Evolutionary conservation across 2,329 filamentous ascomycete genomes (phyloP).

Genomic region (Phoma sp.): DNA sequence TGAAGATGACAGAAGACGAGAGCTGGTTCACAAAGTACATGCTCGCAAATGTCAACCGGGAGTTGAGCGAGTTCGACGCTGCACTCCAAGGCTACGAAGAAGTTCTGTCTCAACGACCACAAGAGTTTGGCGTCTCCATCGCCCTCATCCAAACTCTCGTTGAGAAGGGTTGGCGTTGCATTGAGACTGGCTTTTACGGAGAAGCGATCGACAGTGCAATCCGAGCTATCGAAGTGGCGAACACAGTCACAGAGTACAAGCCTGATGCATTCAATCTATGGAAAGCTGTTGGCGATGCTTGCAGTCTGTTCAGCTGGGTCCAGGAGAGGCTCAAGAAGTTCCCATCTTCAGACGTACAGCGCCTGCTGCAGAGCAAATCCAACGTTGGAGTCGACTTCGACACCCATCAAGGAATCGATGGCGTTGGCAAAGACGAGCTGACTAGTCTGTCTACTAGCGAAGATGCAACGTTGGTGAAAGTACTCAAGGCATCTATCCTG

Average conservation of each 20-base stretch:
- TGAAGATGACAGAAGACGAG: constrained; percentile 65
- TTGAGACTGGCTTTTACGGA: constrained; percentile 86
- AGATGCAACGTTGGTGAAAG: constrained; percentile 55
- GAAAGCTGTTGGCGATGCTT: constrained; percentile 91
- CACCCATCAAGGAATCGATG: constrained; percentile 72
- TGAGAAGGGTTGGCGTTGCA: constrained; percentile 76
- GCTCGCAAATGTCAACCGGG: constrained; percentile 91
- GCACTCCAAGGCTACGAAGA: constrained; percentile 77
- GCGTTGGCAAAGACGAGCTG: constrained; percentile 56
- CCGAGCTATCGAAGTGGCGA: constrained; percentile 72
- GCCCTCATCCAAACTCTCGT: constrained; percentile 87
- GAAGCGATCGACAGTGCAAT: constrained; percentile 75
- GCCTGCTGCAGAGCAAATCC: constrained; percentile 61
- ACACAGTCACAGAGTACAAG: constrained; percentile 64
- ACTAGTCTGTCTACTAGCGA: constrained; percentile 25
- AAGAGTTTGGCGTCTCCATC: constrained; percentile 85
- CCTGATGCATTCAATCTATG: constrained; percentile 88
- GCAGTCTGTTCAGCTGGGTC: constrained; percentile 79
- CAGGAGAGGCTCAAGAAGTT: constrained; percentile 70
- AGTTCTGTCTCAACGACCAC: constrained; percentile 70
- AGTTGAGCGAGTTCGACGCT: constrained; percentile 87
- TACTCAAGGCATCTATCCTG: constrained; percentile 75
- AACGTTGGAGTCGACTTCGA: constrained; percentile 61
- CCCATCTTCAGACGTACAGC: constrained; percentile 63
- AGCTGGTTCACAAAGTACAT: constrained; percentile 97